Conservation (phyloP, 2,329 filamentous ascomycete species). For the Didymella exigua region DNA sequence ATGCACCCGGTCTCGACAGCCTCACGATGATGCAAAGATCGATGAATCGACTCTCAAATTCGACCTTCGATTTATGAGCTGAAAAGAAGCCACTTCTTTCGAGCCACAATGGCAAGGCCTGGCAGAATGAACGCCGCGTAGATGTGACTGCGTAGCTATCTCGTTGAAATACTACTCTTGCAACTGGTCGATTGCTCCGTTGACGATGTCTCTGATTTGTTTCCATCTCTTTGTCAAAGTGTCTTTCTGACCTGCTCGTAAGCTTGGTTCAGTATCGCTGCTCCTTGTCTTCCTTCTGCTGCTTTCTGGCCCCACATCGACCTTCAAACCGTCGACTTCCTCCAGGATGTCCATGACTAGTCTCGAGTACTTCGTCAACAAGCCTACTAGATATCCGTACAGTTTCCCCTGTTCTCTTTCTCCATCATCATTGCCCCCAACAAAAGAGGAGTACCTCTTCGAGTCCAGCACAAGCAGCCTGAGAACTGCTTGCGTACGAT, state of each 20-base stretch:
- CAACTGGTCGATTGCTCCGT: conserved; percentile 21
- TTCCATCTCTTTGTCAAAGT: conserved; percentile 43
- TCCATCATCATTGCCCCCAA: conserved; percentile 41
- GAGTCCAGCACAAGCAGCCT: conserved; percentile 42
- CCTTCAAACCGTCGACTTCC: conserved; percentile 34
- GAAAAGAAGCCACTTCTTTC: background rate
- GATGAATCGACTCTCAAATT: background rate
- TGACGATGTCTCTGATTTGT: conserved; percentile 43
- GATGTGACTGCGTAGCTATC: background rate
- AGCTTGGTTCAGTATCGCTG: background rate
- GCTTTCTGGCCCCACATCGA: conserved; percentile 18
- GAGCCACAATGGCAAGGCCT: background rate
- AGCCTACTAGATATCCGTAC: conserved; percentile 44
- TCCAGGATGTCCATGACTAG: conserved; percentile 36
- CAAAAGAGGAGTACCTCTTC: conserved; percentile 39
- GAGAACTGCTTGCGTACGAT: conserved; percentile 54
- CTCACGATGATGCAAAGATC: background rate
- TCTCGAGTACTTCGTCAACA: conserved; percentile 40
- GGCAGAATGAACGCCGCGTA: background rate
- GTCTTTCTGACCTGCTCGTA: conserved; percentile 29
- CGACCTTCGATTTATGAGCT: background rate
- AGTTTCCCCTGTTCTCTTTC: conserved; percentile 44
- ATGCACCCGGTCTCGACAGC: background rate
- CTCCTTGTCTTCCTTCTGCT: background rate
- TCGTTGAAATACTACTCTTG: background rate